Base-by-base conservation (phyloP, 2,329 filamentous ascomycete species). In the Ambrosiella cleistominuta region DNA sequence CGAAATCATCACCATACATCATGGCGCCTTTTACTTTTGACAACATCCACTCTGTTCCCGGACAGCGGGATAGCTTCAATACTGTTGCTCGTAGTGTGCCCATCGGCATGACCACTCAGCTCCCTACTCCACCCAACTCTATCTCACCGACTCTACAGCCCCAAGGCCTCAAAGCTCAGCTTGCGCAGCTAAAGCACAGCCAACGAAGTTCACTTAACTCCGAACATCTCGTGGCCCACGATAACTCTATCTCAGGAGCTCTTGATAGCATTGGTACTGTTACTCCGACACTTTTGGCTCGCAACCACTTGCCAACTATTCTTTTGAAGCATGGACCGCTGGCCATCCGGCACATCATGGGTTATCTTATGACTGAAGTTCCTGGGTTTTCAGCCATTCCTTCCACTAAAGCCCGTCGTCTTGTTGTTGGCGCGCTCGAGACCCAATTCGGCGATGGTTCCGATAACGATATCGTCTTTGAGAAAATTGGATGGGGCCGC, bases 401-500 rank as follows among this genome's bases (percentile, higher is more conserved):
- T 35, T 88, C 88, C 57, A 85, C 87, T 60, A 95, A 95, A 74
- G 90, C 93, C 50, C 81, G 93, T 65, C 81, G 91, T 69, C 74
- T 97, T 60, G 89, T 97, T 4, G 91, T 96, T n/a, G 86, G 85
- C 60, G 91, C 90, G 61, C 73, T 97, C 63, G 91, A 97, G 72
- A 86, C 86, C 65, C 84, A 86, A 64, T 78, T 79, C 64, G 52
- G 51, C 17, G 36, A 38, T 37, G 78, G 78, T 62, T 70, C 71
- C 58, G 75, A 83, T 62, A 83, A 83, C 63, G 83, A 88, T 64
- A 83, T 93, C 65, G 78, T 84, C 67, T 97, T 95, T 67, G 86
- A 94, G 70, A 97, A 97, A 75, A 88, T 96, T 60, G 91, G 91
- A 66, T 97, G 91, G 91, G 93, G 93, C 61, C 82, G 89, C 63